Percentiles rank a stretch among this genome's conserved stretches.
phyloP scores from a whole-genome alignment of 2,329 filamentous ascomycete species.

The Penicillium expansum region DNA sequence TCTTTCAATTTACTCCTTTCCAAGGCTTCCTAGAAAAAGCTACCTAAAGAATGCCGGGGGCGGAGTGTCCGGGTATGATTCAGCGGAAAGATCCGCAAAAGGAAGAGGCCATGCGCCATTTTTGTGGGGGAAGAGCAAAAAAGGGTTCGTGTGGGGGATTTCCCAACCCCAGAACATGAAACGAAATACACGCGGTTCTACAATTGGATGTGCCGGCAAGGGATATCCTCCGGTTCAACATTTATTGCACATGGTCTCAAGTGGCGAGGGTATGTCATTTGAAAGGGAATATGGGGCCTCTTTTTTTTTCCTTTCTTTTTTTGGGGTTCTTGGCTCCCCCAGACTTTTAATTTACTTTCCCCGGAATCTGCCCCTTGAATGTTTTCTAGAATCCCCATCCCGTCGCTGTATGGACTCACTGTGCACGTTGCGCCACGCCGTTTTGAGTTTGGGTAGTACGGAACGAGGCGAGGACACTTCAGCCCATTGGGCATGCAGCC shows the following conservation, averaged over 20 bases:
- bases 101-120: conserved; percentile 24
- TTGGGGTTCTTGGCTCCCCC: conserved; percentile 4
- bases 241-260: conserved; percentile 2
- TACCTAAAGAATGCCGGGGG: conserved; percentile 5
- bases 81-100: conserved; percentile 19
- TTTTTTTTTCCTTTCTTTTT: neutral
- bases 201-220: conserved; percentile 1
- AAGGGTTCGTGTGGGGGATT: conserved; percentile 28
- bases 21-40: neutral
- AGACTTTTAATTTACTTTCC: conserved; percentile 5
- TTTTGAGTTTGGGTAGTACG: conserved; percentile 23
- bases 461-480: conserved; percentile 4
- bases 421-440: conserved; percentile 22
- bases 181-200: neutral
- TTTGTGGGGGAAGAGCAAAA: conserved; percentile 25
- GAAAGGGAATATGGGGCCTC: neutral
- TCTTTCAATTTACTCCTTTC: neutral
- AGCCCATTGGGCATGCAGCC: conserved; percentile 10
- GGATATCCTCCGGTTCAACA: conserved; percentile 8
- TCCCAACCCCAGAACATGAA: conserved; percentile 2
- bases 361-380: conserved; percentile 3
- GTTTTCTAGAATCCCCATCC: conserved; percentile 20
- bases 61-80: conserved; percentile 6
- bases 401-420: conserved; percentile 3
- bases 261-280: neutral